Evolutionary conservation across 495 filamentous ascomycete genomes (phyloP).

Genomic region (Neurospora sp.): DNA sequence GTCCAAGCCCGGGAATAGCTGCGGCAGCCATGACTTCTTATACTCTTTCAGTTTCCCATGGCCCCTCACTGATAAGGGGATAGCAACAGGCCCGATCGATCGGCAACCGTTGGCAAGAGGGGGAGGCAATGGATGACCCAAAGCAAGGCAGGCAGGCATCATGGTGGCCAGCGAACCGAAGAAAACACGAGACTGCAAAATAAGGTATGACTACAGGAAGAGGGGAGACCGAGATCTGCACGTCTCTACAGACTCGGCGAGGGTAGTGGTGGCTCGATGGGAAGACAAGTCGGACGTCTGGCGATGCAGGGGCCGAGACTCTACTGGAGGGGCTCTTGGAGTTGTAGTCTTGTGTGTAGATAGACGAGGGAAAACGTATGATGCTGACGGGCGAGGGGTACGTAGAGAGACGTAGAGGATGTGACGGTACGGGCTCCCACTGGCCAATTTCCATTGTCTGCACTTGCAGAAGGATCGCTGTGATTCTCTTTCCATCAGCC

Average conservation of each 20-base stretch:
- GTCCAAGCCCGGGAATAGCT: not conserved
- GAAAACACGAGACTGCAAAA: conserved; percentile 1
- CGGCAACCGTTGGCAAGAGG: not conserved
- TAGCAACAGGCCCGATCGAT: not conserved
- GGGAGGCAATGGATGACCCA: not conserved
- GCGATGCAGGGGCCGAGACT: not conserved
- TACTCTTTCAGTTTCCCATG: not conserved
- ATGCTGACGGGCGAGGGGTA: not conserved
- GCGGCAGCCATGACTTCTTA: not conserved
- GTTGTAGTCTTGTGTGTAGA: not conserved
- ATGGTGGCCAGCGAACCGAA: not conserved
- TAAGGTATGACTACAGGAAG: not conserved
- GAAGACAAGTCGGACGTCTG: not conserved
- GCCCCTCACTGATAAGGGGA: not conserved
- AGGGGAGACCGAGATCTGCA: conserved; percentile 3
- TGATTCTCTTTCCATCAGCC: not conserved
- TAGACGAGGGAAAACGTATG: conserved; percentile 8
- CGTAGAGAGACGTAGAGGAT: not conserved
- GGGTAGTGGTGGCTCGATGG: not conserved
- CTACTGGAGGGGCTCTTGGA: not conserved
- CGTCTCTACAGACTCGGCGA: not conserved
- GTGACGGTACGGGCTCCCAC: not conserved
- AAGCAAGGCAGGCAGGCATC: not conserved
- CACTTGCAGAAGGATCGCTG: not conserved
- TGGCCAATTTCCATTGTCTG: not conserved